Evolutionary conservation across 371 early-diverging fungal genomes (phyloP).

Genomic region (Basidiobolus meristosporus): DNA sequence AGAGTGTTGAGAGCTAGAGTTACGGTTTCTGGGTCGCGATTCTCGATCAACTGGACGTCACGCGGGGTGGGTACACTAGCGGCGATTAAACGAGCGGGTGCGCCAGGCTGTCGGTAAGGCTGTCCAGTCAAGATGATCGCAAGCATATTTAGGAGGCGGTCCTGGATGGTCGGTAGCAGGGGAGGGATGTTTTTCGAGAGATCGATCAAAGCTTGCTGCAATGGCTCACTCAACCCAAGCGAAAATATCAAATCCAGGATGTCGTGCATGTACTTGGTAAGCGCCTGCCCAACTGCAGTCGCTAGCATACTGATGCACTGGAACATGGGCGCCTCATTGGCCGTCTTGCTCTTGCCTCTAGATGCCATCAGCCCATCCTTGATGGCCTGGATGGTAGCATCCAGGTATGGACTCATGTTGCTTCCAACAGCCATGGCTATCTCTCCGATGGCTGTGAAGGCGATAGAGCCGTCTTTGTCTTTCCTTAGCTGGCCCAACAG

Average conservation of each 20-base stretch:
- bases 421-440: conserved; percentile 69
- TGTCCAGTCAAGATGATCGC: conserved; percentile 72
- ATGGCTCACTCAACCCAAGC: conserved; percentile 61
- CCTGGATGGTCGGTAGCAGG: conserved; percentile 73
- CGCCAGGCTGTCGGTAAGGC: conserved; percentile 67
- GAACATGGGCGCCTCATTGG: conserved; percentile 49
- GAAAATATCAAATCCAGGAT: conserved; percentile 83
- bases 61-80: background rate
- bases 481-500: conserved; percentile 54
- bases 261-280: conserved; percentile 74
- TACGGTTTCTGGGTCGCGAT: conserved; percentile 13
- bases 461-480: conserved; percentile 53
- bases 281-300: conserved; percentile 70
- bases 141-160: conserved; percentile 71
- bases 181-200: conserved; percentile 68
- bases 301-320: conserved; percentile 79
- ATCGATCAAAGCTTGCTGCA: conserved; percentile 64
- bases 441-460: conserved; percentile 72
- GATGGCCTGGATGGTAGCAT: conserved; percentile 43
- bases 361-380: conserved; percentile 70
- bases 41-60: background rate
- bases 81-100: conserved; percentile 18
- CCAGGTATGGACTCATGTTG: conserved; percentile 64
- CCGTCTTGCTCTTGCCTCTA: too few species aligned
- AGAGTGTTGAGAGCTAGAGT: conserved; percentile 75